Evolutionary conservation across 1,284 basidiomycete genomes (phyloP), one percentile per base, ranked within the genome.

Genomic region (Cystobasidiaceae sp.): DNA sequence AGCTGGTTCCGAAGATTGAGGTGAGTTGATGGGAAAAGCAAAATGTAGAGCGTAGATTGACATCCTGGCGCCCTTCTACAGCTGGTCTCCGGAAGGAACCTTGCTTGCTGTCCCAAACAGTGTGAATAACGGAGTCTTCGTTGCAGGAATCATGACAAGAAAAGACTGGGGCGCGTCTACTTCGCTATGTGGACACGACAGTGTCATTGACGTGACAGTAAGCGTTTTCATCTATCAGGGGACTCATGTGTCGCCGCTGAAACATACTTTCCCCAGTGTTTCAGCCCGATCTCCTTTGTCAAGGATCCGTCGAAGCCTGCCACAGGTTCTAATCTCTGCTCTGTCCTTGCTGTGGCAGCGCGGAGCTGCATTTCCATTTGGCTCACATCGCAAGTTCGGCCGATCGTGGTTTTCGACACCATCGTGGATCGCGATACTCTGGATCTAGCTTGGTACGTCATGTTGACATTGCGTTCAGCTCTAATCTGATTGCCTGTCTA

Each of bases 71-170:
- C 33, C 28, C n/a, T 41, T 9, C 37, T 11, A 23, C 6, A 96
- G 93, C 73, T 99, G 94, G 96, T 96, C 93, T 0, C 94, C 94
- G 2, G 96, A 98, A 76, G 96, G 96, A n/a, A 89, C 91, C 6
- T 90, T 96, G 74, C 89, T 99, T 68, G 92, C 93, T 4, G 89
- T 93, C 0, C 94, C 93, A 0, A 98, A 98, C 74, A 93, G 94
- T 2, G 97, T 93, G 71, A 97, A 96, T 76, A 93, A 93, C 3
- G 93, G 92, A 60, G 93, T 98, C 7, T 99, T 98, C 76, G 94
- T 97, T 51, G 93, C 93, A 2, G 91, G 91, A 11, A 91, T 98
- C 27, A 92, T 97, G 69, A 87, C 89, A 5, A 82, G 94, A 32
- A 92, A 93, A 56, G 37, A 58, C 1, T 76, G 76, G 76, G 66